These are phyloP conservation scores for Marasmius sp. DNA, from an alignment of 1,284 basidiomycete species.

Conservation along the genomic window DNA sequence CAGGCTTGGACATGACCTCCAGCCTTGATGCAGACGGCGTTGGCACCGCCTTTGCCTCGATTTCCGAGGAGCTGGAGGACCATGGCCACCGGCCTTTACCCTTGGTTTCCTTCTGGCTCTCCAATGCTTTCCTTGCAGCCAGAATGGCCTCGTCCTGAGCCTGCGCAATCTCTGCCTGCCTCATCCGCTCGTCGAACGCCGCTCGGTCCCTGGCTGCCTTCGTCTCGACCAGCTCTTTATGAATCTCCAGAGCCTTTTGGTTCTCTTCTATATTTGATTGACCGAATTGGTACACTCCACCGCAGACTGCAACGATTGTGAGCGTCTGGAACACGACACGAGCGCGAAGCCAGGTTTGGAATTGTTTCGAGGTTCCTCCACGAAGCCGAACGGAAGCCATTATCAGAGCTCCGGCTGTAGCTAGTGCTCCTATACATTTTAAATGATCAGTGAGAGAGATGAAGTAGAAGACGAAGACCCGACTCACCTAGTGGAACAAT, in stretches of 20 bases:
- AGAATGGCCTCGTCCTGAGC: conserved; percentile 32
- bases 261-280: conserved; percentile 13
- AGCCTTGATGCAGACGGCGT: background rate
- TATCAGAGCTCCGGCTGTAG: conserved; percentile 69
- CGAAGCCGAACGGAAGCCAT: conserved; percentile 66
- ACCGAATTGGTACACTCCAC: conserved; percentile 50
- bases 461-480: background rate
- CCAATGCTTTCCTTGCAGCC: conserved; percentile 10
- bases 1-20: background rate
- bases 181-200: conserved; percentile 49
- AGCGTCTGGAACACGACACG: conserved; percentile 78
- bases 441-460: background rate
- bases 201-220: conserved; percentile 51
- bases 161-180: conserved; percentile 51
- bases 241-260: conserved; percentile 28
- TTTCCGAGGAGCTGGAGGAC: background rate
- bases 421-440: conserved; percentile 51
- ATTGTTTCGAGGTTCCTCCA: conserved; percentile 60
- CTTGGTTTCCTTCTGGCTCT: conserved; percentile 13
- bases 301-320: conserved; percentile 72
- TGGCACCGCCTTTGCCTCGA: background rate
- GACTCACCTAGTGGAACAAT: conserved; percentile 73
- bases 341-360: conserved; percentile 80
- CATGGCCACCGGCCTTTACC: background rate
- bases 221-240: conserved; percentile 44